A percentile compares a stretch with the other conserved stretches of the same genome.
Conservation (phyloP, 2,329 filamentous ascomycete genomes). For the Neofusicoccum laricinum region DNA sequence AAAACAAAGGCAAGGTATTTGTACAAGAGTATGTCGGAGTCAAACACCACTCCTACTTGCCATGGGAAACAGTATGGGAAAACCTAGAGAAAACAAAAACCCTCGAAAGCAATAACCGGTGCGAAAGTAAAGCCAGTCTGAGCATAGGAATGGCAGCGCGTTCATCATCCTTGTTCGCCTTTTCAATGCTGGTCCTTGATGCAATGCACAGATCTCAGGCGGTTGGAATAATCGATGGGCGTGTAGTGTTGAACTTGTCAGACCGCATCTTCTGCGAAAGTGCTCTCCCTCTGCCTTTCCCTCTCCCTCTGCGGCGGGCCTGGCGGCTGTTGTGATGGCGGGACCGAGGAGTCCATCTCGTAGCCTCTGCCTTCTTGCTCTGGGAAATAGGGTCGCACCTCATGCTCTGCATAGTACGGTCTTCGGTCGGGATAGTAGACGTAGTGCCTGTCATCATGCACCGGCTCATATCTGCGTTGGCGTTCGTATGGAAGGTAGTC, state of each 20-base stretch:
- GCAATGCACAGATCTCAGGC: background rate
- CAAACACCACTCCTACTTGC: background rate
- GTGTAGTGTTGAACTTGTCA: background rate
- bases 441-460: slow-evolving; percentile 1
- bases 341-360: background rate
- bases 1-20: background rate
- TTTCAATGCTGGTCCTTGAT: background rate
- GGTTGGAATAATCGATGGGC: background rate
- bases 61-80: background rate
- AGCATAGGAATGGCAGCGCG: background rate
- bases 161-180: background rate
- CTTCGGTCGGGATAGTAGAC: slow-evolving; percentile 9
- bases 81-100: background rate
- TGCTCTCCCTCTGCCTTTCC: background rate
- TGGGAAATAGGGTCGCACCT: background rate
- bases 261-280: background rate
- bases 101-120: background rate
- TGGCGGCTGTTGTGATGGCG: background rate
- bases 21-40: slow-evolving; percentile 3
- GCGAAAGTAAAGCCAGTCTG: background rate
- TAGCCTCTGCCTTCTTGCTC: background rate
- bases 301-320: background rate
- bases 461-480: background rate
- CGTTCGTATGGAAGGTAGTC: slow-evolving; percentile 9
- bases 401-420: background rate